These are phyloP conservation scores for Neckera pumila DNA, from an alignment of 225 moss, liverwort and hornwort species.

Conservation along the genomic window DNA sequence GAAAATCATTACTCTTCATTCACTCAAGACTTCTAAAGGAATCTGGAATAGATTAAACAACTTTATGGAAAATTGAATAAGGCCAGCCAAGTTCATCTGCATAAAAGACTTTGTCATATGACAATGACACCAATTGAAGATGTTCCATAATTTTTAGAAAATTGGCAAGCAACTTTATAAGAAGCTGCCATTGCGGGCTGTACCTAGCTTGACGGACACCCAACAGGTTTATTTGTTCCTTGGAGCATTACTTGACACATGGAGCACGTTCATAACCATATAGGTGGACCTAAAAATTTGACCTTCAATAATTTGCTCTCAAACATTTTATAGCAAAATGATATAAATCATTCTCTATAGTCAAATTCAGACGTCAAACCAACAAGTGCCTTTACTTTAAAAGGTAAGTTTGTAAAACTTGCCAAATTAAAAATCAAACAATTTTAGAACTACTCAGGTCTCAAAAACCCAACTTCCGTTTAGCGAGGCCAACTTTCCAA, in stretches of 20 bases:
- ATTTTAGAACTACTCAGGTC: background rate
- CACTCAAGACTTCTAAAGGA: too few species aligned
- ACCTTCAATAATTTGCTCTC: background rate
- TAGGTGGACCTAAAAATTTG: background rate
- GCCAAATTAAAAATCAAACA: background rate
- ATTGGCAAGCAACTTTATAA: too few species aligned
- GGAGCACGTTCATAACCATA: background rate
- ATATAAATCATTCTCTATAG: background rate
- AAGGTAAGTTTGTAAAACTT: background rate
- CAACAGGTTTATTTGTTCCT: background rate
- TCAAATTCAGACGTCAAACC: background rate
- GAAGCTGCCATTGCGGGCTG: too few species aligned
- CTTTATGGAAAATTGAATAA: too few species aligned
- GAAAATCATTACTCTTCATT: too few species aligned
- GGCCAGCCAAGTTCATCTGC: too few species aligned
- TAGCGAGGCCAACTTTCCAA: rapidly evolving
- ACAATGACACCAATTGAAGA: too few species aligned
- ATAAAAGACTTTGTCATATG: too few species aligned
- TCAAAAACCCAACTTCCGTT: background rate
- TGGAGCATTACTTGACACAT: background rate
- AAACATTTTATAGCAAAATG: background rate
- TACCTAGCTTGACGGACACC: background rate
- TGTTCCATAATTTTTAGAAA: too few species aligned
- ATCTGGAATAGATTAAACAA: too few species aligned
- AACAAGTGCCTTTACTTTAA: background rate